Conservation (phyloP, 176 grass and related monocot genomes). For the Oryza officinalis region DNA sequence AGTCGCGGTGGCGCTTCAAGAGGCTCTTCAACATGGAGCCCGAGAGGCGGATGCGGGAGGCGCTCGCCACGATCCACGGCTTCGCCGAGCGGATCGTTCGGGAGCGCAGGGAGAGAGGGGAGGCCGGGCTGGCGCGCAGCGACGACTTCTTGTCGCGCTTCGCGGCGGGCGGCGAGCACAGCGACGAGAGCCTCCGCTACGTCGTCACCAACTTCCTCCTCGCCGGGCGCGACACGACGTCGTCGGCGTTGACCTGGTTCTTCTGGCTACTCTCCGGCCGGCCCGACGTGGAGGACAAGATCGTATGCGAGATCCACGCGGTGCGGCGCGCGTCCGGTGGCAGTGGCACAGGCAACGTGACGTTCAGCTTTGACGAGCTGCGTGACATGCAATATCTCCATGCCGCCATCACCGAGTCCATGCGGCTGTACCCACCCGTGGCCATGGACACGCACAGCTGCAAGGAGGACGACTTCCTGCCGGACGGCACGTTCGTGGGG, state of each 20-base stretch:
- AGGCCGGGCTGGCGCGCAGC: neutral
- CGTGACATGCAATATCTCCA: conserved; percentile 65
- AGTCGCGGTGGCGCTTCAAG: conserved; percentile 57
- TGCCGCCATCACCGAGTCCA: conserved; percentile 62
- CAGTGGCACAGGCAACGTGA: neutral
- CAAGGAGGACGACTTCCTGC: conserved; percentile 52
- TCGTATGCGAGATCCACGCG: conserved; percentile 45
- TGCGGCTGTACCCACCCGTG: conserved; percentile 70
- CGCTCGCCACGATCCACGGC: conserved; percentile 41
- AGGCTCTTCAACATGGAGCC: conserved; percentile 53
- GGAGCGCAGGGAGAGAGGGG: conserved; percentile 25
- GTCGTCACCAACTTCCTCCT: conserved; percentile 69
- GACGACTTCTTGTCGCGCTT: conserved; percentile 69
- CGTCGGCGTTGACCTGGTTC: conserved; percentile 76
- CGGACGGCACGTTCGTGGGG: conserved; percentile 54
- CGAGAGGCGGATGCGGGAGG: conserved; percentile 42
- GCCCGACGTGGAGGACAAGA: conserved; percentile 50
- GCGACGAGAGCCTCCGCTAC: conserved; percentile 54
- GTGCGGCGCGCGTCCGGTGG: conserved; percentile 3
- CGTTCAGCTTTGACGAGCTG: conserved; percentile 60
- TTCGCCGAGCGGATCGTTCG: conserved; percentile 47
- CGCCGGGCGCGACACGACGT: conserved; percentile 73
- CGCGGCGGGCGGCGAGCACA: conserved; percentile 32
- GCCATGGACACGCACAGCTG: conserved; percentile 50
- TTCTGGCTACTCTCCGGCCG: conserved; percentile 63